These are phyloP conservation scores for Psilocybe subaeruginosa DNA, from an alignment of 768 basidiomycete genomes.

Conservation along the genomic window DNA sequence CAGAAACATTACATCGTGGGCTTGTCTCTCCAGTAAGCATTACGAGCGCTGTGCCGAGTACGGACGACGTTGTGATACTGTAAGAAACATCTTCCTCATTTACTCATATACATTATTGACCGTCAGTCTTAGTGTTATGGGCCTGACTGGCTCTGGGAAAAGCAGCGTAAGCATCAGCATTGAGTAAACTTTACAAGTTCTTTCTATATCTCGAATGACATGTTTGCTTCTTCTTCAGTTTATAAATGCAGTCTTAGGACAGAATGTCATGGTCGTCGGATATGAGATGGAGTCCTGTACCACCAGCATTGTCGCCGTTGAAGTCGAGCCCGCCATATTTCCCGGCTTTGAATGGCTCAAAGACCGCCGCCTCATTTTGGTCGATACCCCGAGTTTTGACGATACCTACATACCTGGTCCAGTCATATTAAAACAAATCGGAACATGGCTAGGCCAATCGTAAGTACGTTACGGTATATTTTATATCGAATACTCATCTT, in stretches of 20 bases:
- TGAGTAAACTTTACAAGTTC: not conserved
- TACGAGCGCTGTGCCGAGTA: no score
- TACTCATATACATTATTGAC: not conserved
- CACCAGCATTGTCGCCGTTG: not conserved
- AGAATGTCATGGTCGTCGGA: not conserved
- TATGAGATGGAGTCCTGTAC: not conserved
- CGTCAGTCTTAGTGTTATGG: not conserved
- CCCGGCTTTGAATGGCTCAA: not conserved
- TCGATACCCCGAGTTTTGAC: slow-evolving; percentile 3
- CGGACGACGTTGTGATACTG: not conserved
- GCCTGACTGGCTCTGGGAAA: not conserved
- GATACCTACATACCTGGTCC: not conserved
- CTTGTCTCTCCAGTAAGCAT: no score
- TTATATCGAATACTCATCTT: not conserved
- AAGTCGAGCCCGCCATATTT: not conserved
- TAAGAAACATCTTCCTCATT: not conserved
- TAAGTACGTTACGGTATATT: not conserved
- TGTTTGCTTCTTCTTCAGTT: not conserved
- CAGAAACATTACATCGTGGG: no score
- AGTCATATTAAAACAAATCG: not conserved
- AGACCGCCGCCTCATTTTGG: not conserved
- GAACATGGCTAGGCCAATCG: not conserved
- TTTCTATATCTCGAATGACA: not conserved
- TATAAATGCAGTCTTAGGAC: not conserved
- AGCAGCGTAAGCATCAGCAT: not conserved